Conservation (phyloP, 179 eudicot species). For the Carnegiea gigantea region DNA sequence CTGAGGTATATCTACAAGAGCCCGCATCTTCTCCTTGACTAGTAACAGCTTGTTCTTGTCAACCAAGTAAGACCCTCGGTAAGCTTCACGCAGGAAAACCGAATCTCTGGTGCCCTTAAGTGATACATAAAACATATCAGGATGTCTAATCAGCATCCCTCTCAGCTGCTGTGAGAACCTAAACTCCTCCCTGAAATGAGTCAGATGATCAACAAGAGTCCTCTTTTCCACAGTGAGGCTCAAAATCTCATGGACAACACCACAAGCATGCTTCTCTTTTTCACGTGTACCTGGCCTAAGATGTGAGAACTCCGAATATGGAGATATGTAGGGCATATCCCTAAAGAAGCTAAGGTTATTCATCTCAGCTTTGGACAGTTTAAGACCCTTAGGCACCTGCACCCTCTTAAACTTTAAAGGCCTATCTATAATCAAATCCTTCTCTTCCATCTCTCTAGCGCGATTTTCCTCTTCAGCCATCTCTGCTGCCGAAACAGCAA, state of each 20-base stretch:
- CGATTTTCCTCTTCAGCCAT: conserved; percentile 75
- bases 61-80: conserved; percentile 74
- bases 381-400: conserved; percentile 74
- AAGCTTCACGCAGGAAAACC: conserved; percentile 92
- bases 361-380: conserved; percentile 86
- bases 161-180: conserved; percentile 94
- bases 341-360: conserved; percentile 71
- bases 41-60: conserved; percentile 76
- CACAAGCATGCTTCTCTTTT: conserved; percentile 97
- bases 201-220: conserved; percentile 90
- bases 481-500: conserved; percentile 92
- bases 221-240: conserved; percentile 88
- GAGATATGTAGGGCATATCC: conserved; percentile 85
- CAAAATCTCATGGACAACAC: conserved; percentile 85
- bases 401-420: conserved; percentile 79
- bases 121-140: conserved; percentile 94
- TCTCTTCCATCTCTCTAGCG: conserved; percentile 51
- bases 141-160: conserved; percentile 96
- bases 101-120: conserved; percentile 94
- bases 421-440: conserved; percentile 86
- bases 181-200: conserved; percentile 96
- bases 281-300: conserved; percentile 61
- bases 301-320: conserved; percentile 85
- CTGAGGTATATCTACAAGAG: conserved; percentile 67
- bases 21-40: conserved; percentile 88